Evolutionary conservation across 2,329 filamentous ascomycete genomes (phyloP).

Genomic region (Scedosporium aurantiacum): DNA sequence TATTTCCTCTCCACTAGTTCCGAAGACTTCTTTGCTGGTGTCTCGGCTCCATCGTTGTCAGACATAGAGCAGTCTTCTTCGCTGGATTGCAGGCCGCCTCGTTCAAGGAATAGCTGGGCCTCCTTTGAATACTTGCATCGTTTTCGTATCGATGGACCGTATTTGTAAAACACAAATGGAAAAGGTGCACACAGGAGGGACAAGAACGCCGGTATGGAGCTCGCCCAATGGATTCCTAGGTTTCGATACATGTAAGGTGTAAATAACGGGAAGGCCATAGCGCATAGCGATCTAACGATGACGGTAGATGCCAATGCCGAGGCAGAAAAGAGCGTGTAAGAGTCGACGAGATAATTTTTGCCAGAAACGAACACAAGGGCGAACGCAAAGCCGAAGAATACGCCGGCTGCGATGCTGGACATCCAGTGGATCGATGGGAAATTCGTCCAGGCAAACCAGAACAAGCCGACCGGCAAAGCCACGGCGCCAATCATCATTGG

Average conservation of each 20-base stretch:
- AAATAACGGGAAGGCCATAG: conserved; percentile 63
- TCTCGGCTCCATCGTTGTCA: background rate
- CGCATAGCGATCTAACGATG: conserved; percentile 61
- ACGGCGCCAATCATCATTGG: conserved; percentile 49
- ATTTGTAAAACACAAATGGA: conserved; percentile 66
- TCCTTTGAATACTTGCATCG: background rate
- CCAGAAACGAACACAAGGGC: conserved; percentile 55
- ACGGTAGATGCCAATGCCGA: conserved; percentile 63
- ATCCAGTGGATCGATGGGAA: conserved; percentile 44
- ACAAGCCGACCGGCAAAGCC: conserved; percentile 46
- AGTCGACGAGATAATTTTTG: conserved; percentile 58
- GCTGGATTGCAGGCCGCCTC: background rate
- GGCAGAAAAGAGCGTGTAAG: conserved; percentile 66
- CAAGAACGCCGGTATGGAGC: conserved; percentile 62
- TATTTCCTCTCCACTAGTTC: background rate
- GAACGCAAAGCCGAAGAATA: conserved; percentile 42
- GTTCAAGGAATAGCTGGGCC: background rate
- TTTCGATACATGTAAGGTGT: conserved; percentile 46
- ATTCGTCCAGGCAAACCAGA: conserved; percentile 58
- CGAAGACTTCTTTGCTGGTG: background rate
- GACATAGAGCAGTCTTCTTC: background rate
- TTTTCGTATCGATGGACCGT: conserved; percentile 33
- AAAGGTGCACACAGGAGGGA: conserved; percentile 61
- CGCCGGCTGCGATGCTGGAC: conserved; percentile 33
- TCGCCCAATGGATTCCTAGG: conserved; percentile 67